These are phyloP conservation scores for Pezicula rhizophila DNA, from an alignment of 2,329 filamentous ascomycete genomes.

Conservation along the genomic window DNA sequence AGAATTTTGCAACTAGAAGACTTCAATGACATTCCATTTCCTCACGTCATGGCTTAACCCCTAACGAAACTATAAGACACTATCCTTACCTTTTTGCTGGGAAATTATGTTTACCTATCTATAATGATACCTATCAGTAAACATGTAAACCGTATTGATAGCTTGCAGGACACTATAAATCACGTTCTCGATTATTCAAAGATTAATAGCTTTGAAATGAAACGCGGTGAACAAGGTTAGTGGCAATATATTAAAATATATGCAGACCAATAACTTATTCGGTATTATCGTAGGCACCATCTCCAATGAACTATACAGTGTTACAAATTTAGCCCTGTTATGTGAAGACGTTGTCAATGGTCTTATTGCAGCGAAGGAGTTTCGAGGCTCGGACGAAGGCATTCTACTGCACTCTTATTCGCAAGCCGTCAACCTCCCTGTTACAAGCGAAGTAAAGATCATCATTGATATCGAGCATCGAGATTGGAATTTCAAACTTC, in stretches of 20 bases:
- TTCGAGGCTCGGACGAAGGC: conserved; percentile 5
- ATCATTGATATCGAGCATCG: conserved; percentile 22
- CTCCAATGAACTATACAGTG: conserved; percentile 20
- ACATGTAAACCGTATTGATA: background rate
- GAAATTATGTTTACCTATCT: background rate
- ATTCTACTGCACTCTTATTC: background rate
- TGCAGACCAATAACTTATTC: background rate
- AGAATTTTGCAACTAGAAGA: too few species aligned
- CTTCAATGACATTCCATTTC: too few species aligned
- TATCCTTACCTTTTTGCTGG: background rate
- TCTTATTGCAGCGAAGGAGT: conserved; percentile 22
- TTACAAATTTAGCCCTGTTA: conserved; percentile 21
- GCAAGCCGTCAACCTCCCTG: background rate
- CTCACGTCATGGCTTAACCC: too few species aligned
- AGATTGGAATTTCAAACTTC: conserved; percentile 23
- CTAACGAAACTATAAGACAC: background rate
- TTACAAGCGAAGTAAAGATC: conserved; percentile 12
- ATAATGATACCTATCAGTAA: background rate
- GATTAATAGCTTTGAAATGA: conserved; percentile 36
- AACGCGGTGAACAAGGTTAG: conserved; percentile 14
- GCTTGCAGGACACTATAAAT: conserved; percentile 40
- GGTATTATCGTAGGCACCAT: conserved; percentile 12
- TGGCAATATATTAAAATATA: background rate
- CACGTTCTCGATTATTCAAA: conserved; percentile 49
- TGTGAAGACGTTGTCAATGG: conserved; percentile 25